Evolutionary conservation across 495 filamentous ascomycete genomes (phyloP).

Genomic region (Neurospora intermedia): DNA sequence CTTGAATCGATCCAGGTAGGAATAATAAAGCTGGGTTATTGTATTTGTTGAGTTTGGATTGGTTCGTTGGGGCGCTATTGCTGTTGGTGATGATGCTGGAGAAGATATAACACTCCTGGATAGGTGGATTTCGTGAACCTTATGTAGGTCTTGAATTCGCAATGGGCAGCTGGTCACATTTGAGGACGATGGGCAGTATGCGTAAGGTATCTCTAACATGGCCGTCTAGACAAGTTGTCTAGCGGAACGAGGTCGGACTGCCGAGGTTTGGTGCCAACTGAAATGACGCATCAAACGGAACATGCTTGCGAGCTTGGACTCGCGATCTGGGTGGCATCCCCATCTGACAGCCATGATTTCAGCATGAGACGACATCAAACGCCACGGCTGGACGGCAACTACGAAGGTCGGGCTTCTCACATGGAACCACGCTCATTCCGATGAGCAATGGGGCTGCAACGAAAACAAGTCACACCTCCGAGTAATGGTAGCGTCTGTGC

Average conservation of each 20-base stretch:
- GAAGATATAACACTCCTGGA: no score
- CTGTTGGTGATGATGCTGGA: no score
- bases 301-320: not conserved
- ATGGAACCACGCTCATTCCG: not conserved
- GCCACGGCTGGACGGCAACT: not conserved
- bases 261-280: not conserved
- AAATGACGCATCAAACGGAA: not conserved
- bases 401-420: not conserved
- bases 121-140: no score
- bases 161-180: no score
- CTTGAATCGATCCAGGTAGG: not conserved
- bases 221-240: no score
- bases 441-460: not conserved
- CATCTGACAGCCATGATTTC: not conserved
- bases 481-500: not conserved
- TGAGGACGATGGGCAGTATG: no score
- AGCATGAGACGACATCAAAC: not conserved
- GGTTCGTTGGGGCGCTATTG: not conserved
- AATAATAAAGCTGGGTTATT: not conserved
- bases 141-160: no score
- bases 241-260: no score
- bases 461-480: not conserved
- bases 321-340: not conserved
- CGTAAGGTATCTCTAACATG: no score
- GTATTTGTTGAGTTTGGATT: not conserved